These are phyloP conservation scores for Mycena polygramma DNA, from an alignment of 768 basidiomycete species.

Conservation along the genomic window DNA sequence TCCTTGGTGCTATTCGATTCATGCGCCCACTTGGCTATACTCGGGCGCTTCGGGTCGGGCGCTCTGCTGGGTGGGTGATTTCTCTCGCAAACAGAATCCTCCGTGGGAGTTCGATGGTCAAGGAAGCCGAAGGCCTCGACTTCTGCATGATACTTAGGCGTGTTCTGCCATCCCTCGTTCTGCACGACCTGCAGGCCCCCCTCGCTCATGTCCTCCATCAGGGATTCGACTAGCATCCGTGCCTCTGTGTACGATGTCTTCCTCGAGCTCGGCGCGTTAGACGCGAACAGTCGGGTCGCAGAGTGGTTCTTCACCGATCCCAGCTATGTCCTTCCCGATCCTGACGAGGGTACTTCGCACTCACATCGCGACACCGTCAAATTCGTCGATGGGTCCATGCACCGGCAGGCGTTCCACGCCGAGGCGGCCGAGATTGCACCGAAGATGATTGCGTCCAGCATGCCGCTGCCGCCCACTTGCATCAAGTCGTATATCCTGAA, in stretches of 20 bases:
- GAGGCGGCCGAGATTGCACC: neutral
- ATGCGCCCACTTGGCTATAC: too few species aligned
- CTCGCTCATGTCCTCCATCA: slow-evolving; percentile 27
- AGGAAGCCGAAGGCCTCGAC: slow-evolving; percentile 22
- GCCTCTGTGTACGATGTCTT: slow-evolving; percentile 51
- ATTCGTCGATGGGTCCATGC: neutral
- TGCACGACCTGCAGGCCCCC: neutral
- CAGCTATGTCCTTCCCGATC: slow-evolving; percentile 18
- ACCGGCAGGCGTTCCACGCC: neutral
- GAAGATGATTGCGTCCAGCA: neutral
- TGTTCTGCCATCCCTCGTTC: slow-evolving; percentile 28
- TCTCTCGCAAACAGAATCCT: too few species aligned
- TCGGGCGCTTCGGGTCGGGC: too few species aligned
- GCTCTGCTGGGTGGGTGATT: too few species aligned
- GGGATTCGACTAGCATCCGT: slow-evolving; percentile 43
- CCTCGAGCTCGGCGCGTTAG: slow-evolving; percentile 49
- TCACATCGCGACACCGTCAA: slow-evolving; percentile 17
- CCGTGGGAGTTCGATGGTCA: slow-evolving; percentile 15
- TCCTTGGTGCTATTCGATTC: too few species aligned
- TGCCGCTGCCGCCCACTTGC: slow-evolving; percentile 1
- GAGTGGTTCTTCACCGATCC: slow-evolving; percentile 51
- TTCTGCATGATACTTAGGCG: slow-evolving; percentile 6
- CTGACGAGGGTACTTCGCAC: slow-evolving; percentile 3
- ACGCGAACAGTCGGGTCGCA: slow-evolving; percentile 47
- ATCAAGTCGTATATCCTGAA: slow-evolving; percentile 15